Percentiles rank a stretch among this genome's conserved stretches.
Conservation (phyloP, 768 basidiomycete genomes). For the Rhizopogon roseolus region DNA sequence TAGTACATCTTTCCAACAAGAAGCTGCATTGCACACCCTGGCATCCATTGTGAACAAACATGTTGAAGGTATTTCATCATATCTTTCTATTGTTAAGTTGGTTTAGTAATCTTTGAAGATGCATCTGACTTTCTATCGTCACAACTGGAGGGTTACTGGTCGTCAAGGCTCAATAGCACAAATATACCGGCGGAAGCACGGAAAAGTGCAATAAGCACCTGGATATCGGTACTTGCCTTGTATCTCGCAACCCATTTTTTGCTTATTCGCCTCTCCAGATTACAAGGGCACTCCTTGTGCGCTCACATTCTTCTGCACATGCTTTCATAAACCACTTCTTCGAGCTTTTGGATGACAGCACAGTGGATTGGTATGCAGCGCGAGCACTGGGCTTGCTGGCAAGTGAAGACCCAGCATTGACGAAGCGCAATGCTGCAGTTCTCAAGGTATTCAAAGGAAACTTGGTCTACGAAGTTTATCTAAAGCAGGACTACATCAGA, state of each 20-base stretch:
- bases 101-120: conserved; percentile 30
- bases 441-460: conserved; percentile 52
- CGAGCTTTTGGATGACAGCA: conserved; percentile 60
- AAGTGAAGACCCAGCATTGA: conserved; percentile 56
- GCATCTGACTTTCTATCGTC: conserved; percentile 39
- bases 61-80: conserved; percentile 44
- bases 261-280: conserved; percentile 41
- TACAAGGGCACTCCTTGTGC: conserved; percentile 73
- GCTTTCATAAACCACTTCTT: conserved; percentile 62
- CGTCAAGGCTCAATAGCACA: conserved; percentile 35
- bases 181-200: conserved; percentile 34
- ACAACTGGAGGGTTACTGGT: conserved; percentile 47
- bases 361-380: conserved; percentile 70
- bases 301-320: conserved; percentile 57
- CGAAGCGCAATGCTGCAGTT: conserved; percentile 73
- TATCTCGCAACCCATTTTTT: neutral
- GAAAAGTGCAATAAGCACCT: conserved; percentile 47
- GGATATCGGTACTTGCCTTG: conserved; percentile 60
- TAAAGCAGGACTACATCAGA: conserved; percentile 32
- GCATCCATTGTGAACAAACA: conserved; percentile 79
- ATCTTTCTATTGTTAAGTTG: conserved; percentile 7
- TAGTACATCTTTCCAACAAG: conserved; percentile 46
- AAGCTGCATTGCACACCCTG: conserved; percentile 52
- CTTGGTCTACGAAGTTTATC: neutral
- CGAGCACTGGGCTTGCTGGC: conserved; percentile 67